Base-by-base conservation (phyloP, 352 stramenopile genomes). In the Phytophthora cryptogea region DNA sequence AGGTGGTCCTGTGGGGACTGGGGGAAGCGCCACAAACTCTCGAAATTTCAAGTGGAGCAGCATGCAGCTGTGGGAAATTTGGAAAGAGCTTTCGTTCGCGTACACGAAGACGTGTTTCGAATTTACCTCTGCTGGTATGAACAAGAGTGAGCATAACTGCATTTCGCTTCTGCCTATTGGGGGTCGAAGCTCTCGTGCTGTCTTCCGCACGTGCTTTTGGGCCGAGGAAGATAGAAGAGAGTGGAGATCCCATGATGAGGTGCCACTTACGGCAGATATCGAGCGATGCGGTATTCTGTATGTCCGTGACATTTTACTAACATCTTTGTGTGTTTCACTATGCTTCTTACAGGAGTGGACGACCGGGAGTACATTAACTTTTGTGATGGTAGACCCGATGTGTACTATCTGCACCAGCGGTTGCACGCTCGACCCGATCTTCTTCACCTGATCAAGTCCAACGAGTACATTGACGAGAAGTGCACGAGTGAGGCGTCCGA, bases 91-190 rank as follows among this genome's bases (percentile, higher is more conserved):
- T 16, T 87, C 80, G 40, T 90, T 90, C 56, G 83, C 80, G 28
- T 90, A 92, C 62, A 90, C 83, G 3, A 92, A 92, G 64, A 86
- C 83, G 35, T 92, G 83, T 40, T 92, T 90, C 53, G 78, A 88
- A 55, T 92, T 92, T 59, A 92, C 80, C 55, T 67, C 78, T 76
- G 80, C 80, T 87, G 83, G 83, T 92, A 90, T 86, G 83, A 68
- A 62, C 61, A 78, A 81, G 73, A 90, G 75, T 90, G 77, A 88
- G 79, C 62, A 70, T 36, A 66, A 35, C n/a, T 70, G 23, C 33
- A 61, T 75, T 54, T 71, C 56, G 55, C 56, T 71, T 75, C 47
- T 59, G 33, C 52, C 43, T 74, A 46, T 56, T 67, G 32, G 56
- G 54, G 60, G 45, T 62, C 26, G 23, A 64, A 37, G 30, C 51